phyloP scores from a whole-genome alignment of 1,139 yeast genomes.

The Petasospora fabianii region DNA sequence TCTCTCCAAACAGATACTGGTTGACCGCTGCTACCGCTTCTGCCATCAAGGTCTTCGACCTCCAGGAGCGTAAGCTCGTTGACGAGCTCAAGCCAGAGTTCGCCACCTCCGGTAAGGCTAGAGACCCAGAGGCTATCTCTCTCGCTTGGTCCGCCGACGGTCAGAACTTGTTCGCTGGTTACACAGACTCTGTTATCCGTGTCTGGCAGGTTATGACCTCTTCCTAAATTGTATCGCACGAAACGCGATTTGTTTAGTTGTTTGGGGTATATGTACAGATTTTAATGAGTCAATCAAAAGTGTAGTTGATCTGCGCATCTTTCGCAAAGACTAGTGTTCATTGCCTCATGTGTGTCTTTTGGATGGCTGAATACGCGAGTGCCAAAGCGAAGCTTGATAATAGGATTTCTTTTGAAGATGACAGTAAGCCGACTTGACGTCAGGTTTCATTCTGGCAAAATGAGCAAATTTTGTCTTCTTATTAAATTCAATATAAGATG shows the following conservation, averaged over 20 bases:
- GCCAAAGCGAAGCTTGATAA: too few relatives aligned
- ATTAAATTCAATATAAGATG: too few relatives aligned
- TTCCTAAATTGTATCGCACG: slow-evolving; percentile 17
- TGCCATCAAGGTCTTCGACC: slow-evolving; percentile 97
- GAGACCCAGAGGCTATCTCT: slow-evolving; percentile 98
- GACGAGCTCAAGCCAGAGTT: slow-evolving; percentile 99
- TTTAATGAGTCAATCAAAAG: slow-evolving; percentile 3
- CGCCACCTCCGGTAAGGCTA: slow-evolving; percentile 78
- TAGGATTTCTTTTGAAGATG: too few relatives aligned
- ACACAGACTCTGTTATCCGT: slow-evolving; percentile 99
- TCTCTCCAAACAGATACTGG: slow-evolving; percentile 99
- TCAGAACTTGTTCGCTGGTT: slow-evolving; percentile 99
- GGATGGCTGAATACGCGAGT: too few relatives aligned
- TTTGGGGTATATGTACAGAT: slow-evolving; percentile 14
- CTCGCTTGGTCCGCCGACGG: slow-evolving; percentile 99
- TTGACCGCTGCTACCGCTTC: slow-evolving; percentile 99
- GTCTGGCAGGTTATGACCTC: slow-evolving; percentile 99
- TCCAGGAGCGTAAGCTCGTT: slow-evolving; percentile 91
- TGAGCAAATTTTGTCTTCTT: too few relatives aligned
- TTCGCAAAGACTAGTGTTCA: too few relatives aligned
- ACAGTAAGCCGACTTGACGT: too few relatives aligned
- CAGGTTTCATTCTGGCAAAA: too few relatives aligned
- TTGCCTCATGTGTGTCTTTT: too few relatives aligned
- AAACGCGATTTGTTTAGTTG: slow-evolving; percentile 8
- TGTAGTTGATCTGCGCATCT: neutral